These are phyloP conservation scores for Populus ilicifolia DNA, from an alignment of 345 rosid species.

Conservation along the genomic window DNA sequence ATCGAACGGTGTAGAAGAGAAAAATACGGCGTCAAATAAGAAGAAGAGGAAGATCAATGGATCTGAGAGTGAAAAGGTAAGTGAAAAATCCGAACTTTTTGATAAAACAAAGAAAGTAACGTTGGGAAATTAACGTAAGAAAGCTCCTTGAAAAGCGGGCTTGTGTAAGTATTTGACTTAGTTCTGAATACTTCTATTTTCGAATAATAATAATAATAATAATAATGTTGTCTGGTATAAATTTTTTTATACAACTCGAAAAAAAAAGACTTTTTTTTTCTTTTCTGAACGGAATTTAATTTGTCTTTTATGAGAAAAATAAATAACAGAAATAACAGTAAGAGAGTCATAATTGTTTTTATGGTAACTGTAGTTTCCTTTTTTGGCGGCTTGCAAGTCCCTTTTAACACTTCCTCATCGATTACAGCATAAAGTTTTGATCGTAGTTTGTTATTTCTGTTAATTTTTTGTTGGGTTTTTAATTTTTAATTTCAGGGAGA, in stretches of 20 bases:
- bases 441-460: conserved; percentile 3
- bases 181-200: not conserved
- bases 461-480: not conserved
- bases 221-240: not conserved
- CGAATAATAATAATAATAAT: not conserved
- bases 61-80: conserved; percentile 44
- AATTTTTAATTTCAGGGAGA: conserved; percentile 33
- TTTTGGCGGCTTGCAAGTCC: not conserved
- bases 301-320: conserved; percentile 4
- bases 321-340: conserved; percentile 3
- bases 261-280: not conserved
- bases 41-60: conserved; percentile 49
- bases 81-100: not conserved
- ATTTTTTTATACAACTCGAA: not conserved
- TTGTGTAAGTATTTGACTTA: conserved; percentile 20
- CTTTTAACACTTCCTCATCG: conserved; percentile 5
- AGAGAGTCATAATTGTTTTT: not conserved
- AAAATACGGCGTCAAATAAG: conserved; percentile 15
- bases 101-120: not conserved
- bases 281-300: conserved; percentile 10
- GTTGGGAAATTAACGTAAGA: not conserved
- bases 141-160: conserved; percentile 52
- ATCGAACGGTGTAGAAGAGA: conserved; percentile 24
- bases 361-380: not conserved
- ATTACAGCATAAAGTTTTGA: conserved; percentile 9